Base-by-base conservation (phyloP, 768 basidiomycete genomes). In the Agaricus sinodeliciosus region DNA sequence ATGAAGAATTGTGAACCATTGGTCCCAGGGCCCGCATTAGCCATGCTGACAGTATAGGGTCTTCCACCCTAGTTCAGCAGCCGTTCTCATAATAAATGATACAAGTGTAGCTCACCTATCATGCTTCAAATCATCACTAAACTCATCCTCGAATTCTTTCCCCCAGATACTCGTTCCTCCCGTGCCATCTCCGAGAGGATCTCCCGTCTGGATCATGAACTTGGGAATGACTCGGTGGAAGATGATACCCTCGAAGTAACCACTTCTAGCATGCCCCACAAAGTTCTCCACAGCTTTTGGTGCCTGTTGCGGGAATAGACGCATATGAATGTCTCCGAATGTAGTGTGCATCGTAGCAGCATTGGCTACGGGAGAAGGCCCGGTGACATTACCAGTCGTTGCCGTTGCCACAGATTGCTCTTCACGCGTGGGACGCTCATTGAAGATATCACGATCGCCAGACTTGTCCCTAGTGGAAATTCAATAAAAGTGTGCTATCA, bases 1-100 rank as follows among this genome's bases (percentile, higher is more conserved):
- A 98, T 92, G 73, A 97, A 99, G 75, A 97, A 99, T 64, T 99
- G 95, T 1, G 90, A 94, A 0, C 94, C 95, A 64, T 97, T 97
- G 34, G 94, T 96, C 42, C 70, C 72, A 6, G 90, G 84, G 3
- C 94, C 94, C 4, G 89, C 90, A 62, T 94, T 94, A 7, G 92
- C 92, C 94, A 96, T 95, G 62, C 90, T 93, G 51, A 97, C 77
- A 3, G 90, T 95, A 64, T 97, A 98, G 0, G 96, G 95, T 50
- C 91, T 93, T 56, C 18, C 57, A 9, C 40, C 9, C 19, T 13
- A 31, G 7, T 19, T 34, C 19, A 41, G n/a, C 45, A n/a, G 11
- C 31, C 15, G 55, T 9, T 18, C 37, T 43, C 22, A 49, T 55
- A 25, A 25, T 11, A 46, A 48, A 7, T 13, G 9, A 9, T n/a